These are phyloP conservation scores for Lentinula raphanica DNA, from an alignment of 768 basidiomycete genomes.

Conservation along the genomic window DNA sequence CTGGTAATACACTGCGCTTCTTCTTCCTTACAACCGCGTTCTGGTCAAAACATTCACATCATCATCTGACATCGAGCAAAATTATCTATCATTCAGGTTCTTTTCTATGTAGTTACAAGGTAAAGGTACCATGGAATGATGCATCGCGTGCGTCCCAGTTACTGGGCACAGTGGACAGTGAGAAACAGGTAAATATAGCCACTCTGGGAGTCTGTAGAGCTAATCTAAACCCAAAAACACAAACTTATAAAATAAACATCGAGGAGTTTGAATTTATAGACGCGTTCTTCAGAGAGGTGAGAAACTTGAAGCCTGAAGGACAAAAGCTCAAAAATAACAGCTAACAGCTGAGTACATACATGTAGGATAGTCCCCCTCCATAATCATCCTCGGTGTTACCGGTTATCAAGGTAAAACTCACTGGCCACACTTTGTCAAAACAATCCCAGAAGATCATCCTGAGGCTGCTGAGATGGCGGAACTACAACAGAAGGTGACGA, in stretches of 20 bases:
- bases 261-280: neutral
- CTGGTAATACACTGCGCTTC: neutral
- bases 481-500: slow-evolving; percentile 25
- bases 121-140: no score
- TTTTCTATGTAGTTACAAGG: no score
- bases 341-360: no score
- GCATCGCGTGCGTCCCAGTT: no score
- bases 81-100: no score
- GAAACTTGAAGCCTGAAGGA: no score
- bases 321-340: neutral
- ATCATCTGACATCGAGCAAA: neutral
- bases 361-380: no score
- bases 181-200: no score
- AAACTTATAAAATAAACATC: neutral
- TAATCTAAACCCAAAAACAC: neutral
- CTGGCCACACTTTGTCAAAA: slow-evolving; percentile 39
- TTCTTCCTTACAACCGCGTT: neutral
- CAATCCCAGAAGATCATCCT: slow-evolving; percentile 49
- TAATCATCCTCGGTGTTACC: neutral
- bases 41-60: neutral
- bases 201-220: neutral
- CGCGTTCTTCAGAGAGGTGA: neutral
- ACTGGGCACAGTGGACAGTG: no score
- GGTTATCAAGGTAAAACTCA: neutral
- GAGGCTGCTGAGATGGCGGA: slow-evolving; percentile 15